These are phyloP conservation scores for Aspergillus coremiiformis DNA, from an alignment of 495 filamentous ascomycete genomes.

Conservation along the genomic window DNA sequence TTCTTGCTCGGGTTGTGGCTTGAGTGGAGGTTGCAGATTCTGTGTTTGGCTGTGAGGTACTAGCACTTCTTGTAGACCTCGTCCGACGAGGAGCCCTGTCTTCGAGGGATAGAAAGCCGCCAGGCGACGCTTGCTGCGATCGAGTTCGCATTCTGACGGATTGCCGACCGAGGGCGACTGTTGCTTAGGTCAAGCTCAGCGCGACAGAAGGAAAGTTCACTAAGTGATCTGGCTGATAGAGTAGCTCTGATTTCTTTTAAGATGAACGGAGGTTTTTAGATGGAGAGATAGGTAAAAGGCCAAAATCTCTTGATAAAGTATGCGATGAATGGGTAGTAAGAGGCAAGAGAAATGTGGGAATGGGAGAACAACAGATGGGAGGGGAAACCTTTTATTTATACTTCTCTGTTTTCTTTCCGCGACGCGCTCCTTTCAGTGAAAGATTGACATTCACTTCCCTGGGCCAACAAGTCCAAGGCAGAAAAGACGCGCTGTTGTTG, in stretches of 20 bases:
- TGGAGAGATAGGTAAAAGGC: background rate
- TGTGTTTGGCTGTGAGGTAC: slow-evolving; percentile 5
- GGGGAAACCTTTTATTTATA: background rate
- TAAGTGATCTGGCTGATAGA: background rate
- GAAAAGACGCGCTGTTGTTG: background rate
- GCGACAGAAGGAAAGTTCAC: background rate
- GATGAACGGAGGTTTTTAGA: background rate
- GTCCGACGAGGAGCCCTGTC: slow-evolving; percentile 11
- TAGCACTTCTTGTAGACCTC: slow-evolving; percentile 14
- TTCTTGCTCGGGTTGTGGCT: slow-evolving; percentile 9
- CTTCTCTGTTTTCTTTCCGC: background rate
- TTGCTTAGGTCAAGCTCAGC: background rate
- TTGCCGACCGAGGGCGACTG: background rate
- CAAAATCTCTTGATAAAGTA: background rate
- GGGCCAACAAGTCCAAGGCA: background rate
- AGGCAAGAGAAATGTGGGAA: background rate
- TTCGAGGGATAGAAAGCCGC: slow-evolving; percentile 19
- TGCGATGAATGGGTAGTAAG: background rate
- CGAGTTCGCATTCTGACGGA: slow-evolving; percentile 20
- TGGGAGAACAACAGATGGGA: background rate
- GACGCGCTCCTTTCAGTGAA: background rate
- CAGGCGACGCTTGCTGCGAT: slow-evolving; percentile 20
- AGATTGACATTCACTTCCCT: slow-evolving; percentile 10
- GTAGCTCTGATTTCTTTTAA: background rate
- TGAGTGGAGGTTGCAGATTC: slow-evolving; percentile 9